A percentile compares a stretch with the other conserved stretches of the same genome.
phyloP scores from a whole-genome alignment of 371 early-diverging fungal genomes.

The Zychaea mexicana region DNA sequence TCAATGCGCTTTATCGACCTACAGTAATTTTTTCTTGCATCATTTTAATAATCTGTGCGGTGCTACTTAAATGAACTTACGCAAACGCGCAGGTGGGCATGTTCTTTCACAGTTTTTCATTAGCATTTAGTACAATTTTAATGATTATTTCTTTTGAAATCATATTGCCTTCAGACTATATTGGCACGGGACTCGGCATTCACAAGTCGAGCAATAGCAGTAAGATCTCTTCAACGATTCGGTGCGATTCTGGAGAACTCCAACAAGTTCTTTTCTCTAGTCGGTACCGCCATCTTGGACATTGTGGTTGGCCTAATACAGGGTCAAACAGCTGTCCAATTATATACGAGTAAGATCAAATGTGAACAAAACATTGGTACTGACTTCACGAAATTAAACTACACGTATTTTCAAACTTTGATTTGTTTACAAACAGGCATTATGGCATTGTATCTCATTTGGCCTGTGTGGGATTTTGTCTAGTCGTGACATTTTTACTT shows the following conservation, averaged over 20 bases:
- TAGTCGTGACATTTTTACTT: constrained; percentile 27
- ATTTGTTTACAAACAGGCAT: constrained; percentile 31
- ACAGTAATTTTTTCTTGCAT: constrained; percentile 35
- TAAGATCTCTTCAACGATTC: no score
- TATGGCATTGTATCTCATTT: constrained; percentile 42
- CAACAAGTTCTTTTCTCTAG: not conserved
- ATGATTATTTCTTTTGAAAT: constrained; percentile 57
- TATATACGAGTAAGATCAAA: constrained; percentile 23
- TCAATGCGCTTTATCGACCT: no score
- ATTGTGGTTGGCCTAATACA: constrained; percentile 54
- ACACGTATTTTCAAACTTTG: no score
- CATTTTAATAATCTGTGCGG: constrained; percentile 42
- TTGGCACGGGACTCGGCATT: constrained; percentile 58
- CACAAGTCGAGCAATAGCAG: constrained; percentile 48
- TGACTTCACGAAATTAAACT: not conserved
- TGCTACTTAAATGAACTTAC: constrained; percentile 45
- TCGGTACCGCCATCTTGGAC: constrained; percentile 54
- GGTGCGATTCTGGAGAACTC: not conserved
- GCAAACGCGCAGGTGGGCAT: constrained; percentile 46
- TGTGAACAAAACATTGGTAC: not conserved
- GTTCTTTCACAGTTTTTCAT: constrained; percentile 49
- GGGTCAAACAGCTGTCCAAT: constrained; percentile 40
- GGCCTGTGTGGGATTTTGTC: constrained; percentile 35
- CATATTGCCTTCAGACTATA: constrained; percentile 46
- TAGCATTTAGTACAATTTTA: constrained; percentile 56